Percentiles rank a stretch among this genome's conserved stretches.
These are phyloP conservation scores for Musa troglodytarum DNA, from an alignment of 176 grass and related monocot genomes.

Conservation along the genomic window DNA sequence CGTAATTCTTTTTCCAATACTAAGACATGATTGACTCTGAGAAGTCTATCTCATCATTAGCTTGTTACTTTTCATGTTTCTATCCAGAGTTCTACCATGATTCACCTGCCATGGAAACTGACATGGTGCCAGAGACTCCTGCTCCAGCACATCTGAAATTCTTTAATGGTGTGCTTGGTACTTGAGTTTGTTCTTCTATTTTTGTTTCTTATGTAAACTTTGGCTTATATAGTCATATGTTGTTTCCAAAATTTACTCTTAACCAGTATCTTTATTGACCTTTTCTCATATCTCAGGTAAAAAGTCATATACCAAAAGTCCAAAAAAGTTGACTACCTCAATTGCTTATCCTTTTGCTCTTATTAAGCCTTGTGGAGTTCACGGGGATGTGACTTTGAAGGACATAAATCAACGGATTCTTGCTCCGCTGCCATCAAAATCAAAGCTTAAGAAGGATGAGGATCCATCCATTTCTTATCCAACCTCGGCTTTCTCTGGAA, in stretches of 20 bases:
- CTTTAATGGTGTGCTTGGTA: slow-evolving; percentile 29
- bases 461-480: slow-evolving; percentile 14
- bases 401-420: slow-evolving; percentile 80
- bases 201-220: neutral
- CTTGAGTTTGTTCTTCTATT: neutral
- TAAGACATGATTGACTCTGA: neutral
- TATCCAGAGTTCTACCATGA: slow-evolving; percentile 28
- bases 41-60: neutral
- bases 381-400: slow-evolving; percentile 45
- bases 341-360: slow-evolving; percentile 77
- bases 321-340: slow-evolving; percentile 40
- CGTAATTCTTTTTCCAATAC: neutral
- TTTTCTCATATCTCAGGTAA: slow-evolving; percentile 23
- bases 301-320: slow-evolving; percentile 42
- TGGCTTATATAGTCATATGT: neutral
- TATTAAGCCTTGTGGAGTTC: slow-evolving; percentile 65
- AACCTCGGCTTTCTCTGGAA: slow-evolving; percentile 68
- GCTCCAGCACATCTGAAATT: slow-evolving; percentile 23
- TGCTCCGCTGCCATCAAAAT: slow-evolving; percentile 46
- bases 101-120: slow-evolving; percentile 28
- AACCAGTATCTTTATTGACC: neutral
- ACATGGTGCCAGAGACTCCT: slow-evolving; percentile 24
- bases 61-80: slow-evolving; percentile 12
- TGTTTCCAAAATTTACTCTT: neutral
- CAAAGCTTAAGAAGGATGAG: slow-evolving; percentile 52